Evolutionary conservation across 345 rosid genomes (phyloP).

Genomic region (Citrus unshiu): DNA sequence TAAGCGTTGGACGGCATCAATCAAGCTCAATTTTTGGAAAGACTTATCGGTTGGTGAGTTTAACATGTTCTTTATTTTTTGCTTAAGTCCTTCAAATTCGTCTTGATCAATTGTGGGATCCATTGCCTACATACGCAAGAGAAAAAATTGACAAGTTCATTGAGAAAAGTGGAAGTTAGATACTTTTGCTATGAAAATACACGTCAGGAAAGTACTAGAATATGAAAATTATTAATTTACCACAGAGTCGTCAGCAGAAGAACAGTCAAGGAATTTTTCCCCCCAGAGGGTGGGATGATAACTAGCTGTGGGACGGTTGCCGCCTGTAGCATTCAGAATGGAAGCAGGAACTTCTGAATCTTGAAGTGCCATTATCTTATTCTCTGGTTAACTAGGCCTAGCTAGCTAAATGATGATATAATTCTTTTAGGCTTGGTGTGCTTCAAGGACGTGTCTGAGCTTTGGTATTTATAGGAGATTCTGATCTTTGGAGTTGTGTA

Average conservation of each 20-base stretch:
- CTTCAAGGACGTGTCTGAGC: no score
- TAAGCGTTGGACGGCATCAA: constrained; percentile 30
- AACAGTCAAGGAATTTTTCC: not conserved
- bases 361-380: not conserved
- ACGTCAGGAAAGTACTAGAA: not conserved
- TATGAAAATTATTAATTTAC: not conserved
- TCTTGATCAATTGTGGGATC: not conserved
- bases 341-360: not conserved
- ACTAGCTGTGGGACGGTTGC: not conserved
- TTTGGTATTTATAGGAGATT: no score
- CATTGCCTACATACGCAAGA: not conserved
- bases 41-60: not conserved
- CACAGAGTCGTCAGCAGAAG: not conserved
- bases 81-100: constrained; percentile 7
- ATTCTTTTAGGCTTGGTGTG: no score
- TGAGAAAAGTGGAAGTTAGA: not conserved
- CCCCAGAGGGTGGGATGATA: not conserved
- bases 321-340: not conserved
- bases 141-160: not conserved
- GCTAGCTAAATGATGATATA: no score
- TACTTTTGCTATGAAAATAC: no score
- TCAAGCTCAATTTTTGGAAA: constrained; percentile 12
- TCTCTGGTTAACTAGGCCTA: no score
- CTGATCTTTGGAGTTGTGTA: no score
- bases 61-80: constrained; percentile 24